phyloP scores from a whole-genome alignment of 352 stramenopile species.

The Globisporangium apiculatum region DNA sequence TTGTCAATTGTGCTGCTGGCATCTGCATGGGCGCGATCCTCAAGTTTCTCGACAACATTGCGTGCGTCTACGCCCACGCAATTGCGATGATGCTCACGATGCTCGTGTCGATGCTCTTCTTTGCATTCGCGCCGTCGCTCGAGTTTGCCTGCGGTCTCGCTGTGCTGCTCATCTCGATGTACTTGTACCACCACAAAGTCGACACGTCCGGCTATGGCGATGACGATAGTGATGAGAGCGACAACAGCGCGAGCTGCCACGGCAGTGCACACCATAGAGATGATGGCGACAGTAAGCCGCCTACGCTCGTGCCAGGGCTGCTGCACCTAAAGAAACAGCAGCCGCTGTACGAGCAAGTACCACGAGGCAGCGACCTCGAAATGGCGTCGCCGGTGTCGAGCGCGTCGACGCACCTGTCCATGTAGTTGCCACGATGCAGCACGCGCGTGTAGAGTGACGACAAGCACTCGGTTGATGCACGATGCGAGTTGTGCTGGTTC shows the following conservation, averaged over 20 bases:
- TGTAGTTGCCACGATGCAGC: no score
- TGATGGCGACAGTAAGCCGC: neutral
- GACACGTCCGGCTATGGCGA: constrained; percentile 13
- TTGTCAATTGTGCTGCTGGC: constrained; percentile 65
- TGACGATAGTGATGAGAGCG: neutral
- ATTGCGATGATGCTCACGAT: constrained; percentile 88
- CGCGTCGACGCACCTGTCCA: no score
- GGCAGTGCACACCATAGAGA: constrained; percentile 4
- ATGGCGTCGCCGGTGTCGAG: constrained; percentile 18
- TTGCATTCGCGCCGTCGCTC: constrained; percentile 72
- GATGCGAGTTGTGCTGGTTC: neutral
- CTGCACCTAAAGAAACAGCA: constrained; percentile 49
- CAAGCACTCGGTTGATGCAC: no score
- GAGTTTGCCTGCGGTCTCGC: constrained; percentile 78
- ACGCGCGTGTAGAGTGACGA: no score
- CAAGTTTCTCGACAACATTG: constrained; percentile 90
- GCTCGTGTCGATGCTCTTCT: constrained; percentile 84
- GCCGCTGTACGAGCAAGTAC: constrained; percentile 46
- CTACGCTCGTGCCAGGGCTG: constrained; percentile 7
- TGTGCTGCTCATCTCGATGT: constrained; percentile 83
- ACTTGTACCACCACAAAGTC: constrained; percentile 81
- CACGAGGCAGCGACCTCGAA: constrained; percentile 21
- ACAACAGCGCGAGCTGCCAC: neutral
- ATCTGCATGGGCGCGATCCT: constrained; percentile 78
- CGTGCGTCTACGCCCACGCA: constrained; percentile 76